Evolutionary conservation across 73 alveolate genomes (phyloP), one percentile per base, ranked within the genome.

Genomic region (Paramecium bursaria): DNA sequence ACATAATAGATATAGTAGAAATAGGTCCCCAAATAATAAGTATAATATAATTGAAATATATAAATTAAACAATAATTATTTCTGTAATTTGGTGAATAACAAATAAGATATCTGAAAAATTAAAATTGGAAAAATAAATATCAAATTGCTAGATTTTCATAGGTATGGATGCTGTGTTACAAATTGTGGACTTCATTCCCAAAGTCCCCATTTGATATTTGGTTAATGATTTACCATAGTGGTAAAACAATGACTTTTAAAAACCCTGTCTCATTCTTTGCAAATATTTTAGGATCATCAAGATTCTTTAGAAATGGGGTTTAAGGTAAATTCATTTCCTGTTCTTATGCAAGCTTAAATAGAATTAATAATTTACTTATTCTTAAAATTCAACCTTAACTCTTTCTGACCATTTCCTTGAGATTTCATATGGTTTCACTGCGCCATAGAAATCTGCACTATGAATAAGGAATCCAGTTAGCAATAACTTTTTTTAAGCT

Each of bases 221-320:
- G 29, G 25, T 53, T 53, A 27, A 53, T n/a, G 0, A 47, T 27
- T 9, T 53, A 0, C 74, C 74, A 79, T 13, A 79, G 61, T 22
- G 89, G 89, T 79, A 53, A 53, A 23, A 79, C 89, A 21, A 79
- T 79, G 27, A 79, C 76, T 79, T 79, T 79, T 21, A 79, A 22
- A 23, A 79, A 79, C 1, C 89, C 89, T 9, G 89, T 82, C 26
- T 79, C 89, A 27, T 79, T 79, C 21, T 79, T 79, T 1, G 89
- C 80, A 53, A 49, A 39, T 30, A 49, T 46, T 1, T 48, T 50
- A 50, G 42, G 60, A 42, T 79, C 54, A 22, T 79, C 89, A 5
- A 79, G 31, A 55, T 79, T 73, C 19, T 57, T 33, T 39, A 79
- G 39, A 49, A 53, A 79, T 22, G 89, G 74, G 15, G 89, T 79